phyloP scores from a whole-genome alignment of 2,329 filamentous ascomycete genomes.

The Ophiostoma sp. region DNA sequence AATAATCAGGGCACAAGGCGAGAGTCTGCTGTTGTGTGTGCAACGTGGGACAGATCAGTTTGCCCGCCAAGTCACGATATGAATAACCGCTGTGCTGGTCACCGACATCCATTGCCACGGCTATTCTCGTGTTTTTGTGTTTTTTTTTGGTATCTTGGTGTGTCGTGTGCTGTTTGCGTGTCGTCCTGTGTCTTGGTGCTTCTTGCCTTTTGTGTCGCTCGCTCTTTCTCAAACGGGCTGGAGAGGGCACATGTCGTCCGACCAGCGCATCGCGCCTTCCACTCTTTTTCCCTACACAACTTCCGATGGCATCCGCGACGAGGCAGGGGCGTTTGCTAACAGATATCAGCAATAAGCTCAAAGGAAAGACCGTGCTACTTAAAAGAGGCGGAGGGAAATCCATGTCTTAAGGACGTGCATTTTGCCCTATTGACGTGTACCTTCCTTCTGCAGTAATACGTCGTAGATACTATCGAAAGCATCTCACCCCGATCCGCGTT shows the following conservation, averaged over 20 bases:
- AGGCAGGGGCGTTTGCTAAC: not conserved
- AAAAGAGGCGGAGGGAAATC: not conserved
- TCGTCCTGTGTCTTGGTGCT: not conserved
- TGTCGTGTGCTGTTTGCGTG: not conserved
- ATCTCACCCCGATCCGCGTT: not conserved
- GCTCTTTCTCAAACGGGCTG: not conserved
- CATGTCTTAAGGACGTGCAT: not conserved
- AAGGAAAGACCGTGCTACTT: not conserved
- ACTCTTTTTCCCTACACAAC: not conserved
- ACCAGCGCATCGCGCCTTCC: constrained; percentile 15
- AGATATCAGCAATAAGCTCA: not conserved
- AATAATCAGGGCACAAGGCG: not conserved
- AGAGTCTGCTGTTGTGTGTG: constrained; percentile 6
- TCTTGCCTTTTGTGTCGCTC: not conserved
- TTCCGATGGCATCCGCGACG: not conserved
- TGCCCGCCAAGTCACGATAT: constrained; percentile 17
- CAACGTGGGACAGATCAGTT: constrained; percentile 1
- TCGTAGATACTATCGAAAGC: not conserved
- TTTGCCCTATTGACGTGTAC: not conserved
- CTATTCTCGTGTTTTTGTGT: constrained; percentile 7
- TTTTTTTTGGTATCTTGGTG: not conserved
- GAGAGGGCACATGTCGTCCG: not conserved
- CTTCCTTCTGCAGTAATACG: not conserved
- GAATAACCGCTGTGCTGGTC: constrained; percentile 22
- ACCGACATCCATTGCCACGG: constrained; percentile 18